Evolutionary conservation across 345 rosid species (phyloP).

Genomic region (Eutrema heterophyllum): DNA sequence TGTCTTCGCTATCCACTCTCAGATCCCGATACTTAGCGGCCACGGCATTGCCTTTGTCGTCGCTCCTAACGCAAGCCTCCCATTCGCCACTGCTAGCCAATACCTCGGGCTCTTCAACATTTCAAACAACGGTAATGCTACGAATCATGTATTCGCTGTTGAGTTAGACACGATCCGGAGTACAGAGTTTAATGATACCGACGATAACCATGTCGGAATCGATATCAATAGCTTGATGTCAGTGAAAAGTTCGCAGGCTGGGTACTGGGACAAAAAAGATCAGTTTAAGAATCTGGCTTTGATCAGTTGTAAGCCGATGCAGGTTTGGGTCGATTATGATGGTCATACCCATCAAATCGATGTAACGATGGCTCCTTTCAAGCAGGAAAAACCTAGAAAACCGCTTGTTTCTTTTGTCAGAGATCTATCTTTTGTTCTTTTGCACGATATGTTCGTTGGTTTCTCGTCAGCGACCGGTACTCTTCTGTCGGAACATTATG

Average conservation of each 20-base stretch:
- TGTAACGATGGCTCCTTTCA: not conserved
- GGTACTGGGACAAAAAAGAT: not conserved
- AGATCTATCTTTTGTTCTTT: conserved; percentile 16
- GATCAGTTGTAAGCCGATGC: not conserved
- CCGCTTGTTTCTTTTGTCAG: not conserved
- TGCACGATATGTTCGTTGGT: conserved; percentile 5
- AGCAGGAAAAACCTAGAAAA: not conserved
- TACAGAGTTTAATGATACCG: conserved; percentile 6
- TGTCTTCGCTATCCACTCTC: conserved; percentile 42
- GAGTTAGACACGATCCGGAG: conserved; percentile 42
- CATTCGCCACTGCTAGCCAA: conserved; percentile 4
- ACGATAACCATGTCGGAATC: not conserved
- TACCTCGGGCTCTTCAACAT: conserved; percentile 41
- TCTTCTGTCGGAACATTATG: not conserved
- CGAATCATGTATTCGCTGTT: conserved; percentile 43
- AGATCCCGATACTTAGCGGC: not conserved
- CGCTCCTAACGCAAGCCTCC: conserved; percentile 33
- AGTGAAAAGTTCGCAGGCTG: not conserved
- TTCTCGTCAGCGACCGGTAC: not conserved
- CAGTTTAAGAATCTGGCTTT: not conserved
- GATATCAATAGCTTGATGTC: conserved; percentile 25
- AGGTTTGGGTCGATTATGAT: conserved; percentile 73
- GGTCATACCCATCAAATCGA: conserved; percentile 2
- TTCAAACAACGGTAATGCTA: conserved; percentile 23
- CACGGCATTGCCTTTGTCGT: conserved; percentile 47